Percentiles rank a stretch among this genome's conserved stretches.
Conservation (phyloP, 2,329 filamentous ascomycete species). For the Claviceps africana region DNA sequence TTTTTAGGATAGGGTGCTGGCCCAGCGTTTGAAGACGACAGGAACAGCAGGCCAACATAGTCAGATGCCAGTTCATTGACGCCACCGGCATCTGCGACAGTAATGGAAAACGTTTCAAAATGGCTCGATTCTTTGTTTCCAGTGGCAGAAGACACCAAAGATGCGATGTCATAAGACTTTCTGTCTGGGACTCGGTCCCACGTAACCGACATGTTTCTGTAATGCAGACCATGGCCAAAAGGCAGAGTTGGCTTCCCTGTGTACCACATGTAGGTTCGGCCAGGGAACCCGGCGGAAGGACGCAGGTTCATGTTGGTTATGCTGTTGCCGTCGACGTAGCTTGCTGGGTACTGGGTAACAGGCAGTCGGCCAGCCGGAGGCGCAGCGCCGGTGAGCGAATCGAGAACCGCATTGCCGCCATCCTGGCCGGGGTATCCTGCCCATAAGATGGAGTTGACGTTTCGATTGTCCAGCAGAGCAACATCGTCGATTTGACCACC, state of each 20-base stretch:
- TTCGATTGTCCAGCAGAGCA: constrained; percentile 30
- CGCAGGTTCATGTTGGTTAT: constrained; percentile 44
- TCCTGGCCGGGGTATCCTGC: constrained; percentile 46
- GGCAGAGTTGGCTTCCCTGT: constrained; percentile 31
- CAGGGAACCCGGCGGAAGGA: constrained; percentile 30
- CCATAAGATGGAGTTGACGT: constrained; percentile 41
- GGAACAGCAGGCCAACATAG: constrained; percentile 8
- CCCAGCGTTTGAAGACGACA: constrained; percentile 8
- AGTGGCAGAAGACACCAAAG: background rate
- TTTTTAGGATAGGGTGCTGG: constrained; percentile 7
- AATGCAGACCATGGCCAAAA: constrained; percentile 44
- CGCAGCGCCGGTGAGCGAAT: constrained; percentile 35
- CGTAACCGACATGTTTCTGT: constrained; percentile 33
- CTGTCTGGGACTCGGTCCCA: constrained; percentile 2
- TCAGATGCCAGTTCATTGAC: constrained; percentile 4
- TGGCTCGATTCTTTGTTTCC: background rate
- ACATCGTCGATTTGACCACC: constrained; percentile 39
- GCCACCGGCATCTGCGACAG: background rate
- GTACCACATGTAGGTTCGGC: constrained; percentile 47
- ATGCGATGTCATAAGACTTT: background rate
- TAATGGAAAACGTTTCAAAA: background rate
- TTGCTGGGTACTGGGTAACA: constrained; percentile 39
- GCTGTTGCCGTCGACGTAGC: constrained; percentile 33
- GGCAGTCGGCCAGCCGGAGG: constrained; percentile 40
- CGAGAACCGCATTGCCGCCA: constrained; percentile 39